Base-by-base conservation (phyloP, 257 asterid genomes). In the Solanum ahanhuiri region DNA sequence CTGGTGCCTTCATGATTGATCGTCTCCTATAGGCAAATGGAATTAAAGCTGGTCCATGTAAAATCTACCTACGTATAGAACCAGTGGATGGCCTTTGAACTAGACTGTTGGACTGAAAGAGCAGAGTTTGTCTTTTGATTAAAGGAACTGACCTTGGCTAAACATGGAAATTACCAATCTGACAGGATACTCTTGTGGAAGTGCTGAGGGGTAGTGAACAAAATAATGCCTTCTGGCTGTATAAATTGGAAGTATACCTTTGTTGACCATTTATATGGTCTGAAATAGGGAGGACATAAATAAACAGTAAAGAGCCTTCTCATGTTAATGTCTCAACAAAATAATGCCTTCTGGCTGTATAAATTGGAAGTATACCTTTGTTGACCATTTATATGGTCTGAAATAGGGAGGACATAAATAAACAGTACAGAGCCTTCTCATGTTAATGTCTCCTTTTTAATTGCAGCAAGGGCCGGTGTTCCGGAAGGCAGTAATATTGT, bases 401-500 rank as follows among this genome's bases (percentile, higher is more conserved):
- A 45, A 71, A 20, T 20, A 10, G 82, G 35, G 34, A 35, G 33
- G 10, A 20, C 69, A 20, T 51, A 45, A 28, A 66, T n/a, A 23
- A 23, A 77, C 39, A 41, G 41, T 70, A 41, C 22, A 28, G 66
- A 45, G 20, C 39, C 66, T 79, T 79, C 66, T 79, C 66, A 45
- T 79, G 17, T 23, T 4, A 17, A n/a, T 85, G 23, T 12, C 81
- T 85, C 23, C 58, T 51, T 64, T 70, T 58, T 63, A 48, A 86
- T 54, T 70, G 88, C 91, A 88, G 91, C 86, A 83, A 85, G 91
- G 87, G 57, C 90, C 28, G 87, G 89, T 75, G 90, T 89, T 87
- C 75, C 96, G 87, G 98, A 92, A 87, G 86, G 88, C 87, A 82
- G 89, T 83, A 87, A 88, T 87, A 67, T 91, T 86, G 85, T 81